These are phyloP conservation scores for Dactylellina cionopaga DNA, from an alignment of 2,329 filamentous ascomycete species.

Conservation along the genomic window DNA sequence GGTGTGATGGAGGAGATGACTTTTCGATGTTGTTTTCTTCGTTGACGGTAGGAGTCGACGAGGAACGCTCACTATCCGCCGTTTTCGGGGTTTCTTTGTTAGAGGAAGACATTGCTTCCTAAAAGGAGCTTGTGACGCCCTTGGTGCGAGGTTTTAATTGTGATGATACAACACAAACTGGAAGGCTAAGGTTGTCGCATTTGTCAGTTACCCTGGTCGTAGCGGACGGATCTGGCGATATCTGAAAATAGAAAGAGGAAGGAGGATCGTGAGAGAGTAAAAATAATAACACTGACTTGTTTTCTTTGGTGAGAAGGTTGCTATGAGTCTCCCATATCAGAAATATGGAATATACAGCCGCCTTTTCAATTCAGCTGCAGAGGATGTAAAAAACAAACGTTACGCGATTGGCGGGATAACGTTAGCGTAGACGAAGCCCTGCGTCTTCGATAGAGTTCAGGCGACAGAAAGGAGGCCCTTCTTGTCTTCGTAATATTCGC, in stretches of 20 bases:
- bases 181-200: conserved; percentile 3
- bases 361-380: too few relatives aligned
- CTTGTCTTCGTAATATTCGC: too few relatives aligned
- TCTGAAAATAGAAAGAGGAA: not conserved
- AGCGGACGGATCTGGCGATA: conserved; percentile 1
- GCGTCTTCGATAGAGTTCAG: not conserved
- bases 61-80: conserved; percentile 34
- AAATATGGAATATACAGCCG: not conserved
- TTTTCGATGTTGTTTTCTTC: conserved; percentile 41
- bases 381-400: not conserved
- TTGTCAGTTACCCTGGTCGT: conserved; percentile 5
- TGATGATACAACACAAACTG: conserved; percentile 18
- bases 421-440: not conserved
- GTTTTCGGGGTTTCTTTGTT: conserved; percentile 34
- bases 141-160: not conserved
- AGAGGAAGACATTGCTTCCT: conserved; percentile 40
- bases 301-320: not conserved
- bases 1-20: not conserved
- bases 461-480: too few relatives aligned
- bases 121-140: not conserved
- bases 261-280: not conserved
- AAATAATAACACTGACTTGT: too few relatives aligned
- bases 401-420: not conserved
- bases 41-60: conserved; percentile 16
- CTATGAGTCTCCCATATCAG: conserved; percentile 10